A percentile compares a stretch with the other conserved stretches of the same genome.
Evolutionary conservation across 2,329 filamentous ascomycete genomes (phyloP).

Genomic region (Podosphaera fusca): DNA sequence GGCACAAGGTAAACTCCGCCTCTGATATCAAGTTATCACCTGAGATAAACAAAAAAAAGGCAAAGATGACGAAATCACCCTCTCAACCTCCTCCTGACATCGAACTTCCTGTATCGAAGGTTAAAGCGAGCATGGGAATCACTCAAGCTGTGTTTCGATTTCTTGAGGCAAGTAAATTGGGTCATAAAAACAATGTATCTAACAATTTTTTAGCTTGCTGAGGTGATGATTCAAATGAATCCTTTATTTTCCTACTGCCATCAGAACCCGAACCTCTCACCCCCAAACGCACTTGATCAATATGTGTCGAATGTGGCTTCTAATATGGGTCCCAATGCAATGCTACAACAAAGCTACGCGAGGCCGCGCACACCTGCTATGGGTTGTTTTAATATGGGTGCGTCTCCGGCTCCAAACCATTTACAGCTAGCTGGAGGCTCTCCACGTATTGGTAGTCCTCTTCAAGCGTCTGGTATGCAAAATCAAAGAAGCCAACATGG

Average conservation of each 20-base stretch:
- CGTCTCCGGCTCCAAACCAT: constrained; percentile 35
- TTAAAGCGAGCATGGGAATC: constrained; percentile 33
- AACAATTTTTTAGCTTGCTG: constrained; percentile 27
- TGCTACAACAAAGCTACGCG: constrained; percentile 8
- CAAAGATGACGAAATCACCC: constrained; percentile 34
- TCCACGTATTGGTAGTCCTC: constrained; percentile 35
- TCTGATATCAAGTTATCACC: constrained; percentile 33
- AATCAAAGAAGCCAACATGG: constrained; percentile 45
- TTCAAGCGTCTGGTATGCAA: constrained; percentile 39
- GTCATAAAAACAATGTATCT: constrained; percentile 5
- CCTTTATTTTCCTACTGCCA: constrained; percentile 37
- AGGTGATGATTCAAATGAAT: constrained; percentile 44
- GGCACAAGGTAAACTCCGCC: constrained; percentile 32
- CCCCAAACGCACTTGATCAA: constrained; percentile 35
- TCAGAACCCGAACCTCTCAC: constrained; percentile 27
- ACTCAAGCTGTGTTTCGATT: constrained; percentile 39
- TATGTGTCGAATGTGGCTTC: constrained; percentile 27
- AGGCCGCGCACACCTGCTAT: constrained; percentile 15
- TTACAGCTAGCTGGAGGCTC: constrained; percentile 35
- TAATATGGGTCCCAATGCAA: constrained; percentile 5
- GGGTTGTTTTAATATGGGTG: constrained; percentile 28
- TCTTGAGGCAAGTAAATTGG: constrained; percentile 27
- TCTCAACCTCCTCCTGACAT: constrained; percentile 34
- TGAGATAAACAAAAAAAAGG: constrained; percentile 46
- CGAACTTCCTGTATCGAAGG: constrained; percentile 32